A percentile compares a stretch with the other conserved stretches of the same genome.
Evolutionary conservation across 352 stramenopile genomes (phyloP).

Genomic region (Globisporangium cylindrosporum): DNA sequence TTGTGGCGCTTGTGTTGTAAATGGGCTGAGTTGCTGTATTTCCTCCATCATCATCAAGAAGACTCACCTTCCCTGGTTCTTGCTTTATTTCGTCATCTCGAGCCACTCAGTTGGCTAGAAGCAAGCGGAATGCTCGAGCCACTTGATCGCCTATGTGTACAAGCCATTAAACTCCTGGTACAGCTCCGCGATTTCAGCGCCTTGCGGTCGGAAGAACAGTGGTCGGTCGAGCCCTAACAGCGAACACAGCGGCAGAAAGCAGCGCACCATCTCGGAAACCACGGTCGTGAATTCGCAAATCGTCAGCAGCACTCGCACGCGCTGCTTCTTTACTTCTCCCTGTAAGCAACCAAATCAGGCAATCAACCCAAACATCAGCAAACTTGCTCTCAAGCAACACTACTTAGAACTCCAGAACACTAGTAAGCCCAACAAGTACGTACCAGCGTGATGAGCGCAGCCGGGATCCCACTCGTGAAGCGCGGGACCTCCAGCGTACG

Average conservation of each 20-base stretch:
- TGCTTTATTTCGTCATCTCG: neutral
- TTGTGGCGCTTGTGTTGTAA: conserved; percentile 7
- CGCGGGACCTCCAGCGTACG: conserved; percentile 51
- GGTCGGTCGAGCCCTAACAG: conserved; percentile 41
- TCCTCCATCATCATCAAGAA: neutral
- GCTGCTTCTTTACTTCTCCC: conserved; percentile 51
- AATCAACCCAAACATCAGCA: neutral
- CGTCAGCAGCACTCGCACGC: conserved; percentile 55
- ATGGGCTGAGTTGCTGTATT: neutral
- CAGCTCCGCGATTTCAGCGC: neutral
- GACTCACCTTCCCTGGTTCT: neutral
- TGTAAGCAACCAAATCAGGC: conserved; percentile 8
- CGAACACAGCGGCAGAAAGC: conserved; percentile 40
- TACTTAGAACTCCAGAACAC: neutral
- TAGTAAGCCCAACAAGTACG: neutral
- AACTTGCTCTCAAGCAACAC: neutral
- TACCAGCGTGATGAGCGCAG: conserved; percentile 61
- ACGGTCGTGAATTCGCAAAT: conserved; percentile 42
- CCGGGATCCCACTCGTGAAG: conserved; percentile 49
- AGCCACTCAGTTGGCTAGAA: too few relatives aligned
- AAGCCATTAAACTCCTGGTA: conserved; percentile 38
- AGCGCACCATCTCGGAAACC: conserved; percentile 38
- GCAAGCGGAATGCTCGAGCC: too few relatives aligned
- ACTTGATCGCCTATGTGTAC: conserved; percentile 43
- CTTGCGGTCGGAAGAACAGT: conserved; percentile 26